Percentiles rank a stretch among this genome's conserved stretches.
phyloP scores from a whole-genome alignment of 2,329 filamentous ascomycete genomes.

The Aulographum hederae region DNA sequence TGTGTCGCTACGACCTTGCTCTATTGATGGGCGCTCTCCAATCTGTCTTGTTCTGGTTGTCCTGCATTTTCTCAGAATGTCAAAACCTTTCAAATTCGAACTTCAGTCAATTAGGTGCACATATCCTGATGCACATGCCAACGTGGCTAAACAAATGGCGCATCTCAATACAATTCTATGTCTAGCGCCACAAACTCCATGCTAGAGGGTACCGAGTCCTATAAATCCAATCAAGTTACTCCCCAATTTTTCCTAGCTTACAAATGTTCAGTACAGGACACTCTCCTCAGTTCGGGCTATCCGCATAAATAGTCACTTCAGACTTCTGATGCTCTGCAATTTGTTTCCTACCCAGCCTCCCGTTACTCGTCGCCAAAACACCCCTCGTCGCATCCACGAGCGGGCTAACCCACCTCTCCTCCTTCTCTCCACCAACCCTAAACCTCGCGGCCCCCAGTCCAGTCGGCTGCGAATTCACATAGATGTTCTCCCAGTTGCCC shows the following conservation, averaged over 20 bases:
- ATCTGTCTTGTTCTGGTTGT: no score
- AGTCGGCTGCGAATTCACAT: conserved; percentile 21
- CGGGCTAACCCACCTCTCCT: conserved; percentile 12
- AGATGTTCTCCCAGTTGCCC: conserved; percentile 32
- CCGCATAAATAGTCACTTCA: conserved; percentile 3
- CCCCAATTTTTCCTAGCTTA: conserved; percentile 1
- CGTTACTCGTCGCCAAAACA: conserved; percentile 13
- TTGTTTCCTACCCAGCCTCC: conserved; percentile 13
- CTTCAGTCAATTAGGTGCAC: no score
- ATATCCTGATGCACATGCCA: no score
- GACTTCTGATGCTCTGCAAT: conserved; percentile 10
- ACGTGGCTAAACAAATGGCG: no score
- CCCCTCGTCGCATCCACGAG: conserved; percentile 17
- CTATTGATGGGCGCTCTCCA: no score
- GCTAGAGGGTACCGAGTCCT: background rate
- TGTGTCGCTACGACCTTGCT: no score
- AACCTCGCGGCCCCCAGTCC: background rate
- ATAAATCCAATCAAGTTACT: background rate
- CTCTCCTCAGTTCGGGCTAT: background rate
- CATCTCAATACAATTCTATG: no score
- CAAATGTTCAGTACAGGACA: no score
- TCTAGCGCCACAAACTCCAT: background rate
- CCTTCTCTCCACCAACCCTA: background rate
- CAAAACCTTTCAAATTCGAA: no score
- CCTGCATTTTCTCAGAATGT: no score